Base-by-base conservation (phyloP, 2,329 filamentous ascomycete species). In the Dendrostoma leiphaemia region DNA sequence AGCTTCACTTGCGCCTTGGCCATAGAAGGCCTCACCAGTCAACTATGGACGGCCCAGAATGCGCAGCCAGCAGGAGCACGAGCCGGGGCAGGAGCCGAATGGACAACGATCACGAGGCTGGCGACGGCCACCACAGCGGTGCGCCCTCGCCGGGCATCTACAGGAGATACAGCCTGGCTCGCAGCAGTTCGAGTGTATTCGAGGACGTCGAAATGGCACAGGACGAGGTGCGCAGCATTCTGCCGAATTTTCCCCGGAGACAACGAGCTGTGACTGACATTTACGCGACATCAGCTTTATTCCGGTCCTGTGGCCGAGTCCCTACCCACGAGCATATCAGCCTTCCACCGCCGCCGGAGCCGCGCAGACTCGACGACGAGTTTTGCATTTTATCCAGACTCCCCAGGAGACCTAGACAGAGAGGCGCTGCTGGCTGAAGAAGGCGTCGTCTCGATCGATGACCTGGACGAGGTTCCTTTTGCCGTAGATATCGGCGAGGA, bases 161-260 rank as follows among this genome's bases (percentile, higher is more conserved):
- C 70, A 78, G 86, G 51, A 78, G 86, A 50, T 77, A 87, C 52
- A 78, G 79, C 61, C 88, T 86, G 48, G 90, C 90, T 64, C 78
- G 85, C 64, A 91, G 88, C 73, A 84, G 80, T 71, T 79, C 86
- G 32, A 96, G 90, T 71, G 86, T 97, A 62, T 87, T 96, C 63
- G 91, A 91, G 62, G 91, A 96, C 71, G 92, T 97, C n/a, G 93
- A 97, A 69, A 97, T 99, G 94, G 93, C 94, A 19, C 91, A 95
- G 48, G 90, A 96, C 69, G 93, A 97, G 82, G 90, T 94, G 67
- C 50, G 72, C 48, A n/a, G n/a, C 41, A 28, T 32, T 38, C n/a
- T 57, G 10, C 6, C 31, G 17, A 19, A 23, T 12, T 17, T 15
- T 9, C 24, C 40, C 34, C 31, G 24, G 8, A 38, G n/a, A 37